Evolutionary conservation across 495 filamentous ascomycete species (phyloP).

Genomic region (Xylaria telfairii): DNA sequence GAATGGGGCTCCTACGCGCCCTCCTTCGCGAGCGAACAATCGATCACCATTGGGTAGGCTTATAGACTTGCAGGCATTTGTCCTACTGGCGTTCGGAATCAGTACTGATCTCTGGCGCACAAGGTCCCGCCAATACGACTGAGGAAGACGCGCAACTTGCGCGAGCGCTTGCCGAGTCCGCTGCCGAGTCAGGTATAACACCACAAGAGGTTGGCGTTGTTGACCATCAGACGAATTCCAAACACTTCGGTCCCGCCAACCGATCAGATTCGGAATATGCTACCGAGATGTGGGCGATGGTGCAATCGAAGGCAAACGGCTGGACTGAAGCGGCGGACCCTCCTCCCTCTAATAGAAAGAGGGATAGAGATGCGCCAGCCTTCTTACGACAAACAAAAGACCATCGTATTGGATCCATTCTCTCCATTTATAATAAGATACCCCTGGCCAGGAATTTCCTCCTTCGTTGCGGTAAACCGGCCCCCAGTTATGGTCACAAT

Average conservation of each 20-base stretch:
- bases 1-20: conserved; percentile 67
- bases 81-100: conserved; percentile 33
- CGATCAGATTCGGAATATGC: conserved; percentile 74
- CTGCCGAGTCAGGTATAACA: conserved; percentile 41
- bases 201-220: conserved; percentile 55
- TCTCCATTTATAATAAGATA: conserved; percentile 85
- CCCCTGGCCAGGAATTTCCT: conserved; percentile 80
- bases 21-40: conserved; percentile 69
- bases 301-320: conserved; percentile 52
- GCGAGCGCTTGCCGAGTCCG: conserved; percentile 46
- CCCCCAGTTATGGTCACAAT: conserved; percentile 68
- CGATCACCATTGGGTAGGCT: conserved; percentile 51
- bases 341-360: conserved; percentile 59
- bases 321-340: conserved; percentile 33
- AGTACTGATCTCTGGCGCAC: conserved; percentile 36
- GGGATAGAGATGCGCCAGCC: conserved; percentile 63
- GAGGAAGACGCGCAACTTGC: conserved; percentile 65
- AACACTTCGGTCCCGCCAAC: conserved; percentile 75
- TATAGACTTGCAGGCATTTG: conserved; percentile 45
- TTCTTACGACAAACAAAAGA: conserved; percentile 70
- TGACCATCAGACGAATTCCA: conserved; percentile 36
- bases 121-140: conserved; percentile 48
- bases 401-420: conserved; percentile 67
- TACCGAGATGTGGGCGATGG: conserved; percentile 77
- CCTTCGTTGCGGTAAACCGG: conserved; percentile 58